These are phyloP conservation scores for Colletotrichum abscissum DNA, from an alignment of 2,329 filamentous ascomycete genomes.

Conservation along the genomic window DNA sequence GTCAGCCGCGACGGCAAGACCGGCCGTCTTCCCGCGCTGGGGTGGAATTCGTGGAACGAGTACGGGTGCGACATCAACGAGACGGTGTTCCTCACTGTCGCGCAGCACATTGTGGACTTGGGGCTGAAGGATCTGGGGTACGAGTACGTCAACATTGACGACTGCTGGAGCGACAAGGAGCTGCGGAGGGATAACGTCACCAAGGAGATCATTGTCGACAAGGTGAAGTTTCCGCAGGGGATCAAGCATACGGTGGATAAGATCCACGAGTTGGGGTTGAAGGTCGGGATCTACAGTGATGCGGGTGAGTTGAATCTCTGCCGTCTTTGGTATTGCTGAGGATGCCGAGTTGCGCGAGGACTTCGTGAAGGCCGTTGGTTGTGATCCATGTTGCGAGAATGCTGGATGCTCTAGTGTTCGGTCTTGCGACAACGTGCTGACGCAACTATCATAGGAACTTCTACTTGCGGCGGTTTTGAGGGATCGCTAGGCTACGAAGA, in stretches of 20 bases:
- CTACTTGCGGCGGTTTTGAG: constrained; percentile 67
- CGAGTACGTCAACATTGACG: constrained; percentile 70
- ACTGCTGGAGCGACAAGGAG: constrained; percentile 66
- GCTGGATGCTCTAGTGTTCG: background rate
- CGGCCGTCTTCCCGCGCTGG: constrained; percentile 51
- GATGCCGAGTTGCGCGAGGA: background rate
- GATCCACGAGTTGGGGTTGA: constrained; percentile 67
- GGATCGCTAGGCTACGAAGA: constrained; percentile 67
- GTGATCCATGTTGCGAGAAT: background rate
- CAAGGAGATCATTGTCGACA: constrained; percentile 57
- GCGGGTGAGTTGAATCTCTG: constrained; percentile 50
- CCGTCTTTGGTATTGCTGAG: background rate
- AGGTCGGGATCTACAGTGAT: constrained; percentile 72
- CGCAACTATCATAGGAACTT: constrained; percentile 33
- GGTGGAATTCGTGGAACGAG: constrained; percentile 66
- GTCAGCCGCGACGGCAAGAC: constrained; percentile 33
- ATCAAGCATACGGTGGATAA: constrained; percentile 64
- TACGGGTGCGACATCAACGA: constrained; percentile 63
- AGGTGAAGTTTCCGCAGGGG: constrained; percentile 66
- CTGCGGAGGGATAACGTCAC: constrained; percentile 53
- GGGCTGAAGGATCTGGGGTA: constrained; percentile 66
- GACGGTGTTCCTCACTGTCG: constrained; percentile 58
- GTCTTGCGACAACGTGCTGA: background rate
- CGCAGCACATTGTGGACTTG: constrained; percentile 57
- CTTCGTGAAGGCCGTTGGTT: background rate